Evolutionary conservation across 1,284 basidiomycete genomes (phyloP).

Genomic region (Apiotrichum brassicae): DNA sequence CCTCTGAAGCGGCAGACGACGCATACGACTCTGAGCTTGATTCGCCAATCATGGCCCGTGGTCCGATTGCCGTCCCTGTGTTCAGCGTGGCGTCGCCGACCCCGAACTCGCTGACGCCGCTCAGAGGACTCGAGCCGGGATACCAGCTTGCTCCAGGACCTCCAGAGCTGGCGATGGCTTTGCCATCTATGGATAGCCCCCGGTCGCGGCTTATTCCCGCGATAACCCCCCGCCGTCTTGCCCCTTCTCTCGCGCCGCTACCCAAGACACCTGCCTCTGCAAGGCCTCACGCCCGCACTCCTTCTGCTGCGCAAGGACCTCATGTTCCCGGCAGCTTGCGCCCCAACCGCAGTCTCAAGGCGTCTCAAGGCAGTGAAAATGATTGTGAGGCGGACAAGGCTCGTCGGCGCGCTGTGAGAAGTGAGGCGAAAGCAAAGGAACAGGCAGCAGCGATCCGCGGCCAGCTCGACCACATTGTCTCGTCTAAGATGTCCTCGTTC

Average conservation of each 20-base stretch:
- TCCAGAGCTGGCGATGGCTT: neutral
- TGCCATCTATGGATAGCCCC: constrained; percentile 8
- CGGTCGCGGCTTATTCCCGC: neutral
- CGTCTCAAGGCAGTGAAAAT: neutral
- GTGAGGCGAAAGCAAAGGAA: neutral
- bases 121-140: constrained; percentile 3
- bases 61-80: constrained; percentile 32
- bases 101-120: neutral
- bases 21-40: constrained; percentile 17
- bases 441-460: neutral
- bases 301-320: neutral
- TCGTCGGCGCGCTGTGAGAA: neutral
- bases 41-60: constrained; percentile 29
- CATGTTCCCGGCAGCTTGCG: neutral
- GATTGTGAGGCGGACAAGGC: neutral
- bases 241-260: neutral
- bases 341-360: neutral
- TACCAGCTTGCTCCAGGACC: too few relatives aligned
- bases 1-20: neutral
- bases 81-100: constrained; percentile 6
- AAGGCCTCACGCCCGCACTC: neutral
- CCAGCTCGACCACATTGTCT: neutral
- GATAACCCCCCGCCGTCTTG: neutral
- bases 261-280: neutral
- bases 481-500: neutral